Percentiles rank a stretch among this genome's conserved stretches.
These are phyloP conservation scores for Drosera capensis DNA, from an alignment of 148 eudicot species.

Conservation along the genomic window DNA sequence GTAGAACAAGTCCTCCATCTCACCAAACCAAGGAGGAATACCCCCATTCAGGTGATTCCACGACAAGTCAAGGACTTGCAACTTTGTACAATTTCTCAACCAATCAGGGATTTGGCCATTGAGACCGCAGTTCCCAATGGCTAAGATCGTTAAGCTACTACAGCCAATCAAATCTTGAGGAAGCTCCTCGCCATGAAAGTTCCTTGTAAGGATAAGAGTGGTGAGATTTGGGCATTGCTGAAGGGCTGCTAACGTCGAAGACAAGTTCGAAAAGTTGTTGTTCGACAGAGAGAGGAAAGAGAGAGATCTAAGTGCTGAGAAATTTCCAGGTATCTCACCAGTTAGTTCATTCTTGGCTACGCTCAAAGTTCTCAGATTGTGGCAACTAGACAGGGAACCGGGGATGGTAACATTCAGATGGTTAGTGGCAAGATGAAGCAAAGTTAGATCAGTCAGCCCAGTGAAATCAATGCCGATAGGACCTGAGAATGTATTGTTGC, in stretches of 20 bases:
- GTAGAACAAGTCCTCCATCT: not conserved
- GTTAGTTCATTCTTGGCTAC: not conserved
- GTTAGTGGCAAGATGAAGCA: slow-evolving; percentile 65
- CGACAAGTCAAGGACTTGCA: not conserved
- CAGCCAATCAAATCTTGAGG: not conserved
- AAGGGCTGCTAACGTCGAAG: not conserved
- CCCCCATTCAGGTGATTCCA: not conserved
- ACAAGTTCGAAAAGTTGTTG: not conserved
- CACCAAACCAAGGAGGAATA: not conserved
- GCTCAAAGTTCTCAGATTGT: not conserved
- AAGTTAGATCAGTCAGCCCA: slow-evolving; percentile 23
- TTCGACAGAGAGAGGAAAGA: not conserved
- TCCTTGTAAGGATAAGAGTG: not conserved
- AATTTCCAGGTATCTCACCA: not conserved
- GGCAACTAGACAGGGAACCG: slow-evolving; percentile 1
- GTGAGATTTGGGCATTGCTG: not conserved
- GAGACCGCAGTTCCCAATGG: not conserved
- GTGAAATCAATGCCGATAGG: slow-evolving; percentile 36
- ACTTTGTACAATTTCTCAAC: not conserved
- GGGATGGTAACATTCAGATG: slow-evolving; percentile 42
- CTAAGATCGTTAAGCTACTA: not conserved
- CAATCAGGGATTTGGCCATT: not conserved
- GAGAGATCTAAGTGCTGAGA: not conserved
- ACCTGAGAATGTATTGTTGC: slow-evolving; percentile 67
- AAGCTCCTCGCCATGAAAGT: not conserved